phyloP scores from a whole-genome alignment of 352 stramenopile genomes.

The Globisporangium perplexum region DNA sequence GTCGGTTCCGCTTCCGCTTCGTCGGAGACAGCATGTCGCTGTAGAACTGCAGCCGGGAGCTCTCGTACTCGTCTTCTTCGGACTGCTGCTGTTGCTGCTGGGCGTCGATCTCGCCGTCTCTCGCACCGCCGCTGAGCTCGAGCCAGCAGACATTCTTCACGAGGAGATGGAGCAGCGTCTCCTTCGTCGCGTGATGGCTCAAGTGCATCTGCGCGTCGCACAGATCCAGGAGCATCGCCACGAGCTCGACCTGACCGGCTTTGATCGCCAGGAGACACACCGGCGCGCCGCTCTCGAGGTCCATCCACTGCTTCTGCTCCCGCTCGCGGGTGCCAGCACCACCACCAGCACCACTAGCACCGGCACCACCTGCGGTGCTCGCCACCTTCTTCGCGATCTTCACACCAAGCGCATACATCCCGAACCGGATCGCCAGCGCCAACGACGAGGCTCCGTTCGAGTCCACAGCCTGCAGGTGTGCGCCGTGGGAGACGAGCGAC shows the following conservation, averaged over 20 bases:
- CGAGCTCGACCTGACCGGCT: constrained; percentile 55
- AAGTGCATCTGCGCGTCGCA: constrained; percentile 17
- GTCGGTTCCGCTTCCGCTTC: constrained; percentile 20
- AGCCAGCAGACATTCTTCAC: constrained; percentile 40
- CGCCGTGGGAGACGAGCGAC: constrained; percentile 41
- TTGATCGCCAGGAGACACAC: constrained; percentile 43
- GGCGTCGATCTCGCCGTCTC: background rate
- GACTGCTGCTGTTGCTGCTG: background rate
- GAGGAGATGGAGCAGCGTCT: constrained; percentile 38
- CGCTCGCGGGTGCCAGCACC: background rate
- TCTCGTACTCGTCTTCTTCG: background rate
- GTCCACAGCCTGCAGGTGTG: constrained; percentile 35
- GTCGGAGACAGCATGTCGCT: constrained; percentile 4
- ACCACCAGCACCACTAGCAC: background rate
- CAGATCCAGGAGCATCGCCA: constrained; percentile 44
- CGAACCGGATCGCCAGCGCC: constrained; percentile 46
- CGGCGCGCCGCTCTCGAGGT: constrained; percentile 37
- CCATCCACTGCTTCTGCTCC: constrained; percentile 27
- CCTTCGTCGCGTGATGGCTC: constrained; percentile 17
- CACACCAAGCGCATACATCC: constrained; percentile 47
- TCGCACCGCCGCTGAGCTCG: constrained; percentile 9
- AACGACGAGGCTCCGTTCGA: constrained; percentile 29
- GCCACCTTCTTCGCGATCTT: constrained; percentile 12
- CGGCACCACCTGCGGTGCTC: background rate
- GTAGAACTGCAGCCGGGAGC: background rate